Conservation (phyloP, 177 flowering plant species). For the Vitis hybrid region DNA sequence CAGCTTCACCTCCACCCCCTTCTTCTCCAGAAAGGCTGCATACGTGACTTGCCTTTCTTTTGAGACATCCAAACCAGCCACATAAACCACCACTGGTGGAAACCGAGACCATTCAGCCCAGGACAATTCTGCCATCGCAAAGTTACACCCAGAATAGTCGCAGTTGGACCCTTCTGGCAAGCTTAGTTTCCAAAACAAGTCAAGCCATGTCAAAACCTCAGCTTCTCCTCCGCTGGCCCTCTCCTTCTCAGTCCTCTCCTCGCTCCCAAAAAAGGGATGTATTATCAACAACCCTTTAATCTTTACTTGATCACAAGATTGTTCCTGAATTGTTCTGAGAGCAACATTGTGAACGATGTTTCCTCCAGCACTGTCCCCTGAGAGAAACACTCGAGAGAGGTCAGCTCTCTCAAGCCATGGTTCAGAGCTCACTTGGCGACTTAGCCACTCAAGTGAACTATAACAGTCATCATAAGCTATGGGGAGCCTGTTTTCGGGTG, state of each 20-base stretch:
- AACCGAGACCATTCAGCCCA: constrained; percentile 44
- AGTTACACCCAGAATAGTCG: constrained; percentile 64
- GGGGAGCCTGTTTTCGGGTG: constrained; percentile 78
- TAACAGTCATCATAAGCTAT: constrained; percentile 65
- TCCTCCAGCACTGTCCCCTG: constrained; percentile 88
- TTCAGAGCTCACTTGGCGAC: constrained; percentile 22
- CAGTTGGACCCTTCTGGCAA: constrained; percentile 59
- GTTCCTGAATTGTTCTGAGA: constrained; percentile 14
- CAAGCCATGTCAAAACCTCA: constrained; percentile 37
- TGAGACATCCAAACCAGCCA: constrained; percentile 68
- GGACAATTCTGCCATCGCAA: constrained; percentile 34
- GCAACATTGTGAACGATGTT: constrained; percentile 75
- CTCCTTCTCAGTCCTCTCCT: constrained; percentile 56
- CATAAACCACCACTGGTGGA: constrained; percentile 53
- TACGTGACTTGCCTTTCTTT: constrained; percentile 70
- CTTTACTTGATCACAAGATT: constrained; percentile 1
- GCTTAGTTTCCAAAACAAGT: constrained; percentile 70
- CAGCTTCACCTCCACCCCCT: constrained; percentile 30
- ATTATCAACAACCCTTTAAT: constrained; percentile 51
- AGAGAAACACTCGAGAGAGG: constrained; percentile 59
- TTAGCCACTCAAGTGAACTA: constrained; percentile 54
- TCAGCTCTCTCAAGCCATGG: constrained; percentile 60
- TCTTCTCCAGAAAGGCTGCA: constrained; percentile 41
- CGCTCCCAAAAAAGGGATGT: constrained; percentile 79
- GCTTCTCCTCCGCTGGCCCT: constrained; percentile 26